Evolutionary conservation across 768 basidiomycete genomes (phyloP).

Genomic region (Pulveroboletus ravenelii): DNA sequence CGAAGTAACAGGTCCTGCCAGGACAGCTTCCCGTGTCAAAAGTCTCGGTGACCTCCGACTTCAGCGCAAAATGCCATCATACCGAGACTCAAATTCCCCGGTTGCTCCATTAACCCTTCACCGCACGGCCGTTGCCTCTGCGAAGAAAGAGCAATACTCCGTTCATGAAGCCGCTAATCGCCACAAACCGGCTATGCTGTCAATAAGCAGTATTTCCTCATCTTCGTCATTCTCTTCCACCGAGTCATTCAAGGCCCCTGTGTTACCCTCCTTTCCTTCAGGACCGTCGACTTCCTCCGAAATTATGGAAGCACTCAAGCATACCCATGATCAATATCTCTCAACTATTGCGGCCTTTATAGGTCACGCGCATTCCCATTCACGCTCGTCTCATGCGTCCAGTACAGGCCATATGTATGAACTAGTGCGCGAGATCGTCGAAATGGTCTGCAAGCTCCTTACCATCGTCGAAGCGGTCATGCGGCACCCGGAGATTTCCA

Average conservation of each 20-base stretch:
- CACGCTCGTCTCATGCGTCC: conserved; percentile 84
- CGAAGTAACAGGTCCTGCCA: conserved; percentile 20
- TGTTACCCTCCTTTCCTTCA: conserved; percentile 56
- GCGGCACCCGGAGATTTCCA: conserved; percentile 65
- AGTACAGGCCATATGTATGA: conserved; percentile 93
- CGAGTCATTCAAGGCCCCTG: conserved; percentile 44
- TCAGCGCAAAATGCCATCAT: conserved; percentile 27
- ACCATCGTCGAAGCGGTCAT: conserved; percentile 88
- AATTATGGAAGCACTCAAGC: conserved; percentile 71
- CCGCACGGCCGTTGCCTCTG: conserved; percentile 22
- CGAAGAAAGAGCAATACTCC: conserved; percentile 39
- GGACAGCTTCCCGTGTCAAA: conserved; percentile 40
- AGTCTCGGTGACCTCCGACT: conserved; percentile 51
- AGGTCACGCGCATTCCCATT: conserved; percentile 92
- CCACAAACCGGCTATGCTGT: conserved; percentile 45
- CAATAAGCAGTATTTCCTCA: conserved; percentile 69
- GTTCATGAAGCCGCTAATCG: conserved; percentile 34
- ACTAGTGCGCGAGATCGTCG: conserved; percentile 90
- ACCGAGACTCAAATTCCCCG: conserved; percentile 35
- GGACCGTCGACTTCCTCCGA: conserved; percentile 68
- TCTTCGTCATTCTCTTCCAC: conserved; percentile 65
- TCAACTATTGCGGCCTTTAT: conserved; percentile 97
- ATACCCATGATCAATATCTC: conserved; percentile 84
- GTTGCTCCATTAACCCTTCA: conserved; percentile 35
- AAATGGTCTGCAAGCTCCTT: conserved; percentile 87